Evolutionary conservation across 306 rosid species (phyloP).

Genomic region (Cicer yamashitae): DNA sequence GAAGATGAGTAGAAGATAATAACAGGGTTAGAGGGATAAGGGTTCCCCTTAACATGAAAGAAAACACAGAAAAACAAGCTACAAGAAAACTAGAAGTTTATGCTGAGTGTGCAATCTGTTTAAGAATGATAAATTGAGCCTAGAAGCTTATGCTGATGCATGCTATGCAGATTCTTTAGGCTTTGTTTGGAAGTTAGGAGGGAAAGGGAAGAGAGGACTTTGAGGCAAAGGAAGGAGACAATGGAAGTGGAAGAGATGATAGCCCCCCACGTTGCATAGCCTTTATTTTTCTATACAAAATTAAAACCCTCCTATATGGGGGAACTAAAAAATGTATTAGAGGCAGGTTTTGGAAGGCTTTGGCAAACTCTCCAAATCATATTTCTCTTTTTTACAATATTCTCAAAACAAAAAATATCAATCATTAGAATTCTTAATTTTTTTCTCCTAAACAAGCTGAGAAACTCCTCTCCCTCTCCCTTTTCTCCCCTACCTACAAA

Average conservation of each 20-base stretch:
- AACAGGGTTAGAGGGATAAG: neutral
- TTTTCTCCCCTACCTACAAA: neutral
- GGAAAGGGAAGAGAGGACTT: neutral
- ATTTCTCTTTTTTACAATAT: neutral
- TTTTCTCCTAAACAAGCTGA: neutral
- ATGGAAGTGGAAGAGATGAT: neutral
- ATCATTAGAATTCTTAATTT: neutral
- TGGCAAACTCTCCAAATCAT: neutral
- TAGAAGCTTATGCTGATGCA: neutral
- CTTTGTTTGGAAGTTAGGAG: neutral
- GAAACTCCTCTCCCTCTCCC: neutral
- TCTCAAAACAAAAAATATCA: too few species aligned
- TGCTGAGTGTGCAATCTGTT: neutral
- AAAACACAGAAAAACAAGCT: slow-evolving; percentile 20
- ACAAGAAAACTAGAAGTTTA: neutral
- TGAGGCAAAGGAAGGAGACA: neutral
- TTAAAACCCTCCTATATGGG: neutral
- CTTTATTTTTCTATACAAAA: neutral
- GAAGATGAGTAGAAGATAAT: slow-evolving; percentile 10
- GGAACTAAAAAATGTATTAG: neutral
- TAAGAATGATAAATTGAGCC: neutral
- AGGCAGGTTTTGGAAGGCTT: neutral
- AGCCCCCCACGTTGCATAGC: neutral
- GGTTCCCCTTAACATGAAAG: slow-evolving; percentile 1
- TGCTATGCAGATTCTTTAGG: neutral